Conservation (phyloP, 2,329 filamentous ascomycete genomes). For the Colletotrichum brevisporum region DNA sequence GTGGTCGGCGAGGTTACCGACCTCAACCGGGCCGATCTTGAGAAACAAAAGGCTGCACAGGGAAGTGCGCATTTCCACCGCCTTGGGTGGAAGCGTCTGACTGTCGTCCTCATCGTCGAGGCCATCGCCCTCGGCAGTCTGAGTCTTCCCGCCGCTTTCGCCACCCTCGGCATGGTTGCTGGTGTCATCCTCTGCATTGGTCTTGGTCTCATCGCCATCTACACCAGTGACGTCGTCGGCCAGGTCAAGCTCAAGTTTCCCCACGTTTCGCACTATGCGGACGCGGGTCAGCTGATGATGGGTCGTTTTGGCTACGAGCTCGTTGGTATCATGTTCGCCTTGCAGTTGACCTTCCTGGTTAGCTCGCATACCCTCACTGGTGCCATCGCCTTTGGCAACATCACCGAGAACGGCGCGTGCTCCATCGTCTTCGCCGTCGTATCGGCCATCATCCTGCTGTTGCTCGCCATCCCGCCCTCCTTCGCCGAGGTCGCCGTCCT, state of each 20-base stretch:
- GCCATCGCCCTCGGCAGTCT: slow-evolving; percentile 69
- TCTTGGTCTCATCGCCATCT: slow-evolving; percentile 56
- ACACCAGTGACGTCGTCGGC: slow-evolving; percentile 57
- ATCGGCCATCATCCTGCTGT: slow-evolving; percentile 61
- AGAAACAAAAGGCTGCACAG: slow-evolving; percentile 61
- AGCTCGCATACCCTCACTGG: slow-evolving; percentile 81
- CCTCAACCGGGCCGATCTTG: slow-evolving; percentile 54
- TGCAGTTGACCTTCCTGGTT: slow-evolving; percentile 79
- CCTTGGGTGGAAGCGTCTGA: slow-evolving; percentile 70
- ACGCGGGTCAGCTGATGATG: slow-evolving; percentile 74
- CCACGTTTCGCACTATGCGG: slow-evolving; percentile 75
- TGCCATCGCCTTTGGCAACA: slow-evolving; percentile 75
- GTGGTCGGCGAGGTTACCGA: slow-evolving; percentile 45
- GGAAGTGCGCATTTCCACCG: slow-evolving; percentile 65
- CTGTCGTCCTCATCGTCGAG: slow-evolving; percentile 69
- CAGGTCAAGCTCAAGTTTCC: slow-evolving; percentile 66
- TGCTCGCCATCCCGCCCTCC: slow-evolving; percentile 62
- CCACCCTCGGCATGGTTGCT: slow-evolving; percentile 65
- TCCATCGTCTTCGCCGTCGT: slow-evolving; percentile 61
- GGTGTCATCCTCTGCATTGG: slow-evolving; percentile 53
- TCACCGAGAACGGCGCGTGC: slow-evolving; percentile 69
- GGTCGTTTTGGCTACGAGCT: slow-evolving; percentile 74
- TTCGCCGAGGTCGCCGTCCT: slow-evolving; percentile 65
- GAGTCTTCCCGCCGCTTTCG: slow-evolving; percentile 66
- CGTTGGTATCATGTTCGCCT: slow-evolving; percentile 71